phyloP scores from a whole-genome alignment of 345 rosid species.

The Rhodamnia rubescens region DNA sequence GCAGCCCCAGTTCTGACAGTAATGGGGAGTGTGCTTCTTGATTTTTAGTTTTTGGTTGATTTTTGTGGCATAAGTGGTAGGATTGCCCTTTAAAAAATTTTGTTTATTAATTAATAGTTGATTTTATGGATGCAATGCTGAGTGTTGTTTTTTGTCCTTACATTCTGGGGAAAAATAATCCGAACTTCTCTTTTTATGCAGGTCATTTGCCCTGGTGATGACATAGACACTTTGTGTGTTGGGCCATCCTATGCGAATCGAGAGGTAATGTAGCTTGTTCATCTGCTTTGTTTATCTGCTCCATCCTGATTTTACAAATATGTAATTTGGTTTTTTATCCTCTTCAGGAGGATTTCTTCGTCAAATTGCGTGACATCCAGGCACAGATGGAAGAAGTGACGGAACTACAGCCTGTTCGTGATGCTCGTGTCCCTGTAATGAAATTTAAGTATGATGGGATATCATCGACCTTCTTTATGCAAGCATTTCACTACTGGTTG shows the following conservation, averaged over 20 bases:
- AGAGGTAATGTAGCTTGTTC: constrained; percentile 27
- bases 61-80: not conserved
- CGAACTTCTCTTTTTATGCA: constrained; percentile 1
- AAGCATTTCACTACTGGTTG: constrained; percentile 62
- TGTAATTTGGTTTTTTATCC: constrained; percentile 7
- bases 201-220: constrained; percentile 91
- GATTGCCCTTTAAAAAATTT: not conserved
- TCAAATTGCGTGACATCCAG: constrained; percentile 47
- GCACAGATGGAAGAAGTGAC: constrained; percentile 75
- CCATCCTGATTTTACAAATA: not conserved
- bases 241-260: constrained; percentile 91
- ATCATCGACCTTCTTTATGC: constrained; percentile 94
- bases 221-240: constrained; percentile 81
- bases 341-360: constrained; percentile 76
- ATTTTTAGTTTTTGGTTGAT: not conserved
- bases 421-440: constrained; percentile 97
- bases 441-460: constrained; percentile 87
- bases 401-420: constrained; percentile 87
- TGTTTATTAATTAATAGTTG: too few species aligned
- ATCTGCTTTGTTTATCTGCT: not conserved
- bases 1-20: not conserved
- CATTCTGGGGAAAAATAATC: not conserved
- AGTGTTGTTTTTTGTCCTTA: not conserved
- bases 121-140: too few species aligned
- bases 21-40: not conserved